Base-by-base conservation (phyloP, 176 grass and related monocot genomes). In the Oryza punctata region DNA sequence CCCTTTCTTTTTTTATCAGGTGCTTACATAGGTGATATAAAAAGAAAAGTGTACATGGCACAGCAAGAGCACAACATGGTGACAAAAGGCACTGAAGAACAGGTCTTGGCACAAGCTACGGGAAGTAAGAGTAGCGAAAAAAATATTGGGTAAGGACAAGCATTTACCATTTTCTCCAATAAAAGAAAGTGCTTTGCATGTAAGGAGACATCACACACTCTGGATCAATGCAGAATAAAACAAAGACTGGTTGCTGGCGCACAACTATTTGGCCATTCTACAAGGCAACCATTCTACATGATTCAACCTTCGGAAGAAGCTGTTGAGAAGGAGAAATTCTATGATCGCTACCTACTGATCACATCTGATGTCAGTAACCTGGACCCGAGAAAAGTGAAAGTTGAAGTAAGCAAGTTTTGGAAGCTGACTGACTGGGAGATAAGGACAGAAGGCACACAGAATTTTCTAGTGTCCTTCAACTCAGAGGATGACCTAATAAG, bases 161-260 rank as follows among this genome's bases (percentile, higher is more conserved):
- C 59, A 79, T 40, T 40, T 9, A 45, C 52, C 47, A 37, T 1
- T 47, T 41, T 69, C 15, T 46, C 47, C 6, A 4, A 41, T 84
- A 45, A 57, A 78, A 88, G 15, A 21, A 73, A 73, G n/a, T 88
- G 69, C 1, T 84, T 88, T 74, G 87, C 81, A 44, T 88, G 87
- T 67, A 60, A 84, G 10, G 69, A 61, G 10, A 73, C 45, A 79
- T 84, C 81, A 11, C 87, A 84, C 63, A 69, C 14, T 66, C 73
- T 84, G 81, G 87, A 79, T 27, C 18, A 75, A 46, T 88, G 87
- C 61, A 74, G 15, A 13, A 84, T 45, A 46, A 88, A 84, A 66
- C 16, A 78, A 15, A 79, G 74, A 14, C 45, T 80, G 23, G 76
- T 68, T 68, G 12, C 35, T 75, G 37, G 15, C 1, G 11, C 76